phyloP scores from a whole-genome alignment of 179 eudicot genomes.

The Vitellaria paradoxa region DNA sequence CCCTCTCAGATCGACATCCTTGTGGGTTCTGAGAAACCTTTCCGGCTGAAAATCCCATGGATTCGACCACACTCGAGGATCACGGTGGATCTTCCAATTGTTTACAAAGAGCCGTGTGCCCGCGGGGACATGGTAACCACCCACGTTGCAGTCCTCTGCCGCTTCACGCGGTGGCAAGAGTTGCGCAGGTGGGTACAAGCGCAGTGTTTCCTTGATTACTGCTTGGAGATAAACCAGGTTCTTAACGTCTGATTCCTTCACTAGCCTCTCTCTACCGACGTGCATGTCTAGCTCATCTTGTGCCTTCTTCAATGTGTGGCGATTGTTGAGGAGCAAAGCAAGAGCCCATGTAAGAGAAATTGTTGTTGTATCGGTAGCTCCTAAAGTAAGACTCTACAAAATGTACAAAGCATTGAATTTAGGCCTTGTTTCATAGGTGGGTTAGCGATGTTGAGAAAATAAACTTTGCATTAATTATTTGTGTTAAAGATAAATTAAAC shows the following conservation, averaged over 20 bases:
- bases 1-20: conserved; percentile 32
- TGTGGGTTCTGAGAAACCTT: conserved; percentile 36
- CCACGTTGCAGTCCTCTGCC: conserved; percentile 31
- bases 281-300: neutral
- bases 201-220: conserved; percentile 45
- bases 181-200: conserved; percentile 42
- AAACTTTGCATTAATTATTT: no score
- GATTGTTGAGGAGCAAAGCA: conserved; percentile 11
- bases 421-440: neutral
- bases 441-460: no score
- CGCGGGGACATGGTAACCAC: conserved; percentile 25
- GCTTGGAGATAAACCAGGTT: conserved; percentile 45
- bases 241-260: conserved; percentile 6
- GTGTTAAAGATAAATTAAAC: no score
- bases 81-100: conserved; percentile 35
- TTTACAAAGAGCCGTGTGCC: conserved; percentile 36
- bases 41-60: conserved; percentile 45
- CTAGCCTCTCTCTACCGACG: neutral
- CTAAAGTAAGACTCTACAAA: conserved; percentile 5
- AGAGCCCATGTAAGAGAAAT: conserved; percentile 4
- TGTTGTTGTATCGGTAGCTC: neutral
- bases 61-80: conserved; percentile 32
- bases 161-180: conserved; percentile 25
- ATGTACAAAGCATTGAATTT: neutral
- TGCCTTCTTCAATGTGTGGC: no score